These are phyloP conservation scores for Pseudogymnoascus sp. DNA, from an alignment of 2,329 filamentous ascomycete genomes.

Conservation along the genomic window DNA sequence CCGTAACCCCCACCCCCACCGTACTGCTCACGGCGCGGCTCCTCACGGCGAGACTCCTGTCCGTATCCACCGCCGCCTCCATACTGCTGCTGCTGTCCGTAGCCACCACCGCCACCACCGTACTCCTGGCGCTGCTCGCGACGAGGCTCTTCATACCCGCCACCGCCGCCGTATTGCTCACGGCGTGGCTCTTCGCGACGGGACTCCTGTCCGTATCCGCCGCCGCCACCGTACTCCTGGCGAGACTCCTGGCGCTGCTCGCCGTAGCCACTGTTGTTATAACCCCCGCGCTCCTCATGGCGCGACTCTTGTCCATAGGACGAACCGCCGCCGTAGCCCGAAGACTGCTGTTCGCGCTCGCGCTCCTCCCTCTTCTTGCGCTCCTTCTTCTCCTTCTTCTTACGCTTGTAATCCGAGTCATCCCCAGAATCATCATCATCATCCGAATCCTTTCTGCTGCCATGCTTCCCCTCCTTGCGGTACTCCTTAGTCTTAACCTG, in stretches of 20 bases:
- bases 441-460: slow-evolving; percentile 16
- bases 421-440: slow-evolving; percentile 26
- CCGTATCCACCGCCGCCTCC: slow-evolving; percentile 15
- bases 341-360: slow-evolving; percentile 24
- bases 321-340: slow-evolving; percentile 11
- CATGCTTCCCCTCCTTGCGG: slow-evolving; percentile 8
- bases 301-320: slow-evolving; percentile 1
- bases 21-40: slow-evolving; percentile 7
- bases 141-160: slow-evolving; percentile 1
- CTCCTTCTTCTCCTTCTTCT: slow-evolving; percentile 18
- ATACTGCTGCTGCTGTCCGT: slow-evolving; percentile 11
- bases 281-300: slow-evolving; percentile 14
- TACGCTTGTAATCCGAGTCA: slow-evolving; percentile 24
- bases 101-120: slow-evolving; percentile 10
- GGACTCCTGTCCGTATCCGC: slow-evolving; percentile 9
- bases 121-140: not conserved
- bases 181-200: slow-evolving; percentile 4
- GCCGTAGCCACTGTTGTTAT: slow-evolving; percentile 17
- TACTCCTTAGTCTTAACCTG: not conserved
- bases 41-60: not conserved
- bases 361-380: slow-evolving; percentile 17
- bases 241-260: slow-evolving; percentile 14
- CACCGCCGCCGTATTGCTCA: slow-evolving; percentile 10
- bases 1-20: slow-evolving; percentile 8
- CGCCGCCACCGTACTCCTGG: slow-evolving; percentile 16